Base-by-base conservation (phyloP, 345 rosid species). In the Tarenaya hassleriana region DNA sequence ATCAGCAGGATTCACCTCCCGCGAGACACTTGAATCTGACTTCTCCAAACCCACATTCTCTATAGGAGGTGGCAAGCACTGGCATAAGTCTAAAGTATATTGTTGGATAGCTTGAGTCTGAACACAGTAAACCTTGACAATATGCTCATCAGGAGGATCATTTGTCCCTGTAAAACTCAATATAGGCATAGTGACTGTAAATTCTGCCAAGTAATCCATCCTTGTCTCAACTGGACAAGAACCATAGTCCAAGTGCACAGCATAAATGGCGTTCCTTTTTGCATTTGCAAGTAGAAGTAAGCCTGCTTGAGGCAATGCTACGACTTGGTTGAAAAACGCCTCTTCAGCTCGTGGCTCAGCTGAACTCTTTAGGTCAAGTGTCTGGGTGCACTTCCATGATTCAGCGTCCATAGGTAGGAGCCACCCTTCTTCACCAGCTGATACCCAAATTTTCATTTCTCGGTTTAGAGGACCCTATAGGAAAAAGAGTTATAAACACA, bases 21-120 rank as follows among this genome's bases (percentile, higher is more conserved):
- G 64, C 15, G 77, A 63, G 41, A 69, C 66, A 64, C 58, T 68
- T 21, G 75, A 72, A 57, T 73, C 82, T 52, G 73, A 72, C 66
- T 63, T 77, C 63, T 82, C 91, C 67, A 73, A 50, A 43, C 73
- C 77, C 16, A 47, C 63, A 73, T 62, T 79, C 50, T 78, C 89
- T 52, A 70, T 13, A n/a, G 76, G 66, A 4, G 84, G 92, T 34
- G 94, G 98, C 55, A 82, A 69, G 75, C 96, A 92, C 58, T 73
- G 83, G 71, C 59, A 72, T 41, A 83, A 78, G 57, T 88, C 96
- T 72, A 92, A 71, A 18, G 86, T 73, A 77, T 92, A 92, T 67
- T 88, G 95, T 71, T 86, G 88, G 69, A 91, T 91, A 47, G 96
- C 96, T 65, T 62, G 87, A 40, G 98, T 91, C 67, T 88, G 95